Conservation (phyloP, 2,329 filamentous ascomycete species). For the Neonectria sp. region DNA sequence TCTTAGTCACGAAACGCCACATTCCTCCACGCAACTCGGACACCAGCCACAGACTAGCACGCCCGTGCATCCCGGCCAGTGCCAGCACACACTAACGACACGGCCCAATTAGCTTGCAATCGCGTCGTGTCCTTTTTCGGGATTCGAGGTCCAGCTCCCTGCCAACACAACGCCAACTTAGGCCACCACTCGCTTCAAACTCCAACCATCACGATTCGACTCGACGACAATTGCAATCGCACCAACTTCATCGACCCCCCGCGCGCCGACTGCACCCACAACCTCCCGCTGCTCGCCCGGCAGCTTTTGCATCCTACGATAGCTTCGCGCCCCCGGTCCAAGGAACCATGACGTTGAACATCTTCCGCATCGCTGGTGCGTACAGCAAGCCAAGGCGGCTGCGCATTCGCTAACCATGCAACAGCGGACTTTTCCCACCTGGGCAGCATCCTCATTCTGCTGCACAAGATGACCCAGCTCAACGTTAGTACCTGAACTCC, state of each 20-base stretch:
- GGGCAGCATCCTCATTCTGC: slow-evolving; percentile 91
- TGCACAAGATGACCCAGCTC: slow-evolving; percentile 96
- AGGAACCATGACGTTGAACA: slow-evolving; percentile 65
- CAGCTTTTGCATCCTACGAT: slow-evolving; percentile 34
- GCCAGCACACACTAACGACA: slow-evolving; percentile 37
- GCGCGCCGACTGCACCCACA: slow-evolving; percentile 32
- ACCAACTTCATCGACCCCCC: slow-evolving; percentile 14
- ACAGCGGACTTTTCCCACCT: slow-evolving; percentile 96
- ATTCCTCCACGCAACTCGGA: slow-evolving; percentile 6
- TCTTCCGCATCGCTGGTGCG: slow-evolving; percentile 72
- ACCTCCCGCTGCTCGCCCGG: slow-evolving; percentile 34
- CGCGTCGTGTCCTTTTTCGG: slow-evolving; percentile 52
- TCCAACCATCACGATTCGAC: slow-evolving; percentile 26
- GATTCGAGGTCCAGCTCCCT: slow-evolving; percentile 42
- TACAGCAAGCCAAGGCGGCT: slow-evolving; percentile 21
- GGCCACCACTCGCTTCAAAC: slow-evolving; percentile 26
- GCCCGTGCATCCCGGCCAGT: slow-evolving; percentile 12
- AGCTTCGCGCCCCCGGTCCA: slow-evolving; percentile 31
- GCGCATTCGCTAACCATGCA: slow-evolving; percentile 41
- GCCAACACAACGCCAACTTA: slow-evolving; percentile 35
- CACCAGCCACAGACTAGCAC: slow-evolving; percentile 12
- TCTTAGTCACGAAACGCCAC: slow-evolving; percentile 2
- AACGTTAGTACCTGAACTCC: slow-evolving; percentile 72
- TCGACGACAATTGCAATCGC: slow-evolving; percentile 36
- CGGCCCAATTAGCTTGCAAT: slow-evolving; percentile 49